A percentile compares a stretch with the other conserved stretches of the same genome.
Conservation (phyloP, 257 asterid genomes). For the Primulina eburnea region DNA sequence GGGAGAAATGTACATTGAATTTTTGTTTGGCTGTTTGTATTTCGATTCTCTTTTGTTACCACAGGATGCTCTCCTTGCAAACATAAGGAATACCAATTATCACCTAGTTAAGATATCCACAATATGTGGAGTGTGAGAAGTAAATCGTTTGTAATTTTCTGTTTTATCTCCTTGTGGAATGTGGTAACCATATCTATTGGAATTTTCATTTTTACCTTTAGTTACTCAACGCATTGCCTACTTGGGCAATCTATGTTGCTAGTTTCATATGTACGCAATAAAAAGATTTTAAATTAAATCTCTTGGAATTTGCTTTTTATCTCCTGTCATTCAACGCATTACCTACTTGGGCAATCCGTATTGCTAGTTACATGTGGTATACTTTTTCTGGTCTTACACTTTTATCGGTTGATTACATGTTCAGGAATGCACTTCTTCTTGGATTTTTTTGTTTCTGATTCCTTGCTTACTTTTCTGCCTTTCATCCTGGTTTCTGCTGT, state of each 20-base stretch:
- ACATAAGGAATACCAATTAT: neutral
- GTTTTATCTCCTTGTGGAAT: neutral
- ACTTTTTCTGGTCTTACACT: conserved; percentile 8
- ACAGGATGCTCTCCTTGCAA: neutral
- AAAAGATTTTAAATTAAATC: neutral
- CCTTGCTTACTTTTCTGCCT: neutral
- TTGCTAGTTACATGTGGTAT: neutral
- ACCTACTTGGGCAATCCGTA: neutral
- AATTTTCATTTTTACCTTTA: no score
- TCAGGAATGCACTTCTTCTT: conserved; percentile 1
- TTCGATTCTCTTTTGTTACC: neutral
- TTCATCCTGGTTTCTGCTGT: neutral
- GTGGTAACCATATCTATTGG: no score
- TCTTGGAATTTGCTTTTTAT: neutral
- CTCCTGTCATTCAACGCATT: neutral
- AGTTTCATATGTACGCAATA: no score
- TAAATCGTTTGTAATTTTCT: neutral
- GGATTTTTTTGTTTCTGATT: neutral
- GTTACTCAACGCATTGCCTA: no score
- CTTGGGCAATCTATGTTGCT: no score
- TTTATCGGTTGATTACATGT: conserved; percentile 1
- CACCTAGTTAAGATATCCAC: no score
- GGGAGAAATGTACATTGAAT: neutral
- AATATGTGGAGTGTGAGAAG: neutral
- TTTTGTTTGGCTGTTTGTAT: neutral